phyloP scores from a whole-genome alignment of 352 stramenopile genomes.

The Pythium sukuiense region DNA sequence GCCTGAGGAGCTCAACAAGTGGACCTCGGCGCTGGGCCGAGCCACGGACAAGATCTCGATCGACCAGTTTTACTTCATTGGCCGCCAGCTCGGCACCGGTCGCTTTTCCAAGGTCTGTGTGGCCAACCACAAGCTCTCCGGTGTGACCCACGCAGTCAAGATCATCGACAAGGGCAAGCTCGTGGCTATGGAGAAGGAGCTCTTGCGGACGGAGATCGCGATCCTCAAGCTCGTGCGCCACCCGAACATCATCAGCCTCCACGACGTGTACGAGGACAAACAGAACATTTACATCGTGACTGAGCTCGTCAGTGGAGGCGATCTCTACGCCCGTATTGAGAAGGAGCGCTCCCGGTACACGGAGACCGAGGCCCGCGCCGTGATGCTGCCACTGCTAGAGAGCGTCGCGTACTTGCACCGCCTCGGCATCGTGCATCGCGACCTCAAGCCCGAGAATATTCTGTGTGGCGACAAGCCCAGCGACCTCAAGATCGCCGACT shows the following conservation, averaged over 20 bases:
- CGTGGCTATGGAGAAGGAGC: slow-evolving; percentile 82
- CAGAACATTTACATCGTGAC: slow-evolving; percentile 98
- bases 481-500: slow-evolving; percentile 92
- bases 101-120: slow-evolving; percentile 90
- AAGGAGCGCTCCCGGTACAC: slow-evolving; percentile 83
- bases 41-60: slow-evolving; percentile 89
- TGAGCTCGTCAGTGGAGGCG: slow-evolving; percentile 94
- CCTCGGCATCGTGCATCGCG: slow-evolving; percentile 89
- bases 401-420: slow-evolving; percentile 91
- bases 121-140: slow-evolving; percentile 58
- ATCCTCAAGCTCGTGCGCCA: slow-evolving; percentile 93
- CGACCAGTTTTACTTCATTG: slow-evolving; percentile 89
- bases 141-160: slow-evolving; percentile 87
- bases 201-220: slow-evolving; percentile 92
- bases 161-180: slow-evolving; percentile 93
- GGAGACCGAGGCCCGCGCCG: slow-evolving; percentile 84
- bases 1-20: slow-evolving; percentile 73
- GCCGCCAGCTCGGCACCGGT: slow-evolving; percentile 83
- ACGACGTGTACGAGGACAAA: slow-evolving; percentile 92
- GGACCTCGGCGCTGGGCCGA: slow-evolving; percentile 68
- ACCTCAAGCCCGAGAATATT: slow-evolving; percentile 90
- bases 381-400: slow-evolving; percentile 89
- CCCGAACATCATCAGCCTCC: slow-evolving; percentile 83
- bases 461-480: slow-evolving; percentile 86
- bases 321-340: slow-evolving; percentile 96